phyloP scores from a whole-genome alignment of 345 rosid species.

The Eucalyptus lansdowneana region DNA sequence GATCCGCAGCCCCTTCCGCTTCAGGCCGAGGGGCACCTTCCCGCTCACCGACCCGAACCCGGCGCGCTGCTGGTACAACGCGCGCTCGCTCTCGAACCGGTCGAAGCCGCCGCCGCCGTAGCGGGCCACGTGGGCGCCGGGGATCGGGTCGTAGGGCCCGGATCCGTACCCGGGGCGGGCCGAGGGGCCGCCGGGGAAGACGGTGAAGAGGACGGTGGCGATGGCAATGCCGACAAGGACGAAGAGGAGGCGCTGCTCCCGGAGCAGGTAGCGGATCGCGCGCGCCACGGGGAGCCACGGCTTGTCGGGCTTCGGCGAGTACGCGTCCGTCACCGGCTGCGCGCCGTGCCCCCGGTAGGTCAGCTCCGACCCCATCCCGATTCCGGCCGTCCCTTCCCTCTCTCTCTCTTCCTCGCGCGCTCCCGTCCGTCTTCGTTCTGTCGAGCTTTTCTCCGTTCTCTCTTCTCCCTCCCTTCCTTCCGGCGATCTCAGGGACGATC shows the following conservation, averaged over 20 bases:
- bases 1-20: slow-evolving; percentile 67
- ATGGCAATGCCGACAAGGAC: slow-evolving; percentile 81
- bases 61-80: slow-evolving; percentile 5
- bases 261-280: slow-evolving; percentile 68
- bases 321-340: slow-evolving; percentile 32
- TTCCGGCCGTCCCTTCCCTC: background rate
- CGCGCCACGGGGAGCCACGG: slow-evolving; percentile 56
- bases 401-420: background rate
- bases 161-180: background rate
- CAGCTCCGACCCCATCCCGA: slow-evolving; percentile 43
- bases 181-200: slow-evolving; percentile 22
- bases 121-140: slow-evolving; percentile 12
- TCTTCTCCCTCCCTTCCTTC: background rate
- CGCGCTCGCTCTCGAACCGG: slow-evolving; percentile 5
- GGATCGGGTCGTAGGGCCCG: slow-evolving; percentile 2
- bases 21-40: slow-evolving; percentile 79
- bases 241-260: slow-evolving; percentile 88
- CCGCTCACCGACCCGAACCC: slow-evolving; percentile 37
- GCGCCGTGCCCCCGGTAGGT: slow-evolving; percentile 70
- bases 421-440: background rate
- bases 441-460: background rate
- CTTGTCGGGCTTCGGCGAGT: slow-evolving; percentile 62
- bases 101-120: background rate
- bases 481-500: background rate
- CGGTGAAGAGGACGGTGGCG: slow-evolving; percentile 57